phyloP scores from a whole-genome alignment of 2,329 filamentous ascomycete genomes.

The Hortaea werneckii region DNA sequence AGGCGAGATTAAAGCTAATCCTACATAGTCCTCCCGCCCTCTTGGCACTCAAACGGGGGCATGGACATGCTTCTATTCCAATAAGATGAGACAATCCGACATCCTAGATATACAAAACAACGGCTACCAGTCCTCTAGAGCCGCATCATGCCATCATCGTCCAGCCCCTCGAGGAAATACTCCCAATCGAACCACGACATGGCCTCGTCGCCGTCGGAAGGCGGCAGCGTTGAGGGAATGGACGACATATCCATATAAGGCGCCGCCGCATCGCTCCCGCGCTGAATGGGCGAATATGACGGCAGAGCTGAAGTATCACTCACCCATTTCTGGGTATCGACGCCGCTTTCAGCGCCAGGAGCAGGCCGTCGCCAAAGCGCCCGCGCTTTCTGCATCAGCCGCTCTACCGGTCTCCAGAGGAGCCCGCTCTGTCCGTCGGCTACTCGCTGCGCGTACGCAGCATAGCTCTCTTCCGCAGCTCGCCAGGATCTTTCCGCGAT shows the following conservation, averaged over 20 bases:
- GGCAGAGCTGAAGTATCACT: too few relatives aligned
- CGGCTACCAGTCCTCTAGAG: too few relatives aligned
- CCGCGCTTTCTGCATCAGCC: neutral
- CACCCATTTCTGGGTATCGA: too few relatives aligned
- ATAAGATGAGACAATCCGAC: too few relatives aligned
- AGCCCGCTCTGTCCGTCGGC: neutral
- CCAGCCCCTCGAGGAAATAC: neutral
- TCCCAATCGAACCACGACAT: constrained; percentile 2
- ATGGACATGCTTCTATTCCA: too few relatives aligned
- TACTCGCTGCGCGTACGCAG: neutral
- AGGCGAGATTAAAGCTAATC: too few relatives aligned
- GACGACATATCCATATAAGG: neutral
- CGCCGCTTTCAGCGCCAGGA: too few relatives aligned
- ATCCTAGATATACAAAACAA: too few relatives aligned
- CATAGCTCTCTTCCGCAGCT: neutral
- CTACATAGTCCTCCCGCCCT: too few relatives aligned
- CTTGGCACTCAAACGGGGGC: too few relatives aligned
- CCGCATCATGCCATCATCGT: neutral
- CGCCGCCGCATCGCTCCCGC: neutral
- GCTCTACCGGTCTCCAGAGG: neutral
- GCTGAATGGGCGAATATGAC: too few relatives aligned
- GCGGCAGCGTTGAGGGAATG: neutral
- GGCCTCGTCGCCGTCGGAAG: neutral
- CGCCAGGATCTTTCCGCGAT: neutral
- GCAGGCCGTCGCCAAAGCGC: neutral